Percentiles rank a stretch among this genome's conserved stretches.
These are phyloP conservation scores for Diaporthe velutina DNA, from an alignment of 2,329 filamentous ascomycete genomes.

Conservation along the genomic window DNA sequence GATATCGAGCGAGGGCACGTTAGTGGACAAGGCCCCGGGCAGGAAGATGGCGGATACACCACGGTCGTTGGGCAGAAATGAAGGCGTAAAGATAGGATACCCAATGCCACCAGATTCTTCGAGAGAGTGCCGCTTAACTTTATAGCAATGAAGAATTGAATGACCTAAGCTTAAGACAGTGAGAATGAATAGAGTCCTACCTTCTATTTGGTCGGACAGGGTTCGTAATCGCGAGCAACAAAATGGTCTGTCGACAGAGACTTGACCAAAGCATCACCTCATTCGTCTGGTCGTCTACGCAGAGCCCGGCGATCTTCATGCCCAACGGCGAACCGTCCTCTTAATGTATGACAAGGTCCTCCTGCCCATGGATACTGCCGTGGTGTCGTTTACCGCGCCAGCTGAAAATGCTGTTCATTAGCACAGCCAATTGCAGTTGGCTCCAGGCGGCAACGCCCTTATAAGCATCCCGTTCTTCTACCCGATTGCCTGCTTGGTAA, in stretches of 20 bases:
- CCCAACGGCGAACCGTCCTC: not conserved
- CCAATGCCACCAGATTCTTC: accelerated
- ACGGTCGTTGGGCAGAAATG: not conserved
- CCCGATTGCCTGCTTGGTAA: not conserved
- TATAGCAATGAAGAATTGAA: not conserved
- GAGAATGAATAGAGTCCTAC: not conserved
- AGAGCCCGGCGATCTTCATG: not conserved
- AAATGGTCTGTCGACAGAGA: not conserved
- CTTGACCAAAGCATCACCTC: not conserved
- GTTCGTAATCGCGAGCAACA: not conserved
- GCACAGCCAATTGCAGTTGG: not conserved
- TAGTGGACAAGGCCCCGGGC: not conserved
- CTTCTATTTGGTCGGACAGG: not conserved
- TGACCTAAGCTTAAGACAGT: not conserved
- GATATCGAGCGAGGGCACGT: not conserved
- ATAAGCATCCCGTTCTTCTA: not conserved
- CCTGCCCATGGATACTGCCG: not conserved
- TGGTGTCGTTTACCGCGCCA: not conserved
- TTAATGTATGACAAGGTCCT: not conserved
- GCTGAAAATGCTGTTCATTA: not conserved
- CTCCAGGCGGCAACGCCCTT: not conserved
- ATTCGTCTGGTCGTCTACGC: not conserved
- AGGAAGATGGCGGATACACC: not conserved
- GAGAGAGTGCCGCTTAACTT: not conserved
- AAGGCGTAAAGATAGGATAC: too few species aligned